These are phyloP conservation scores for Schizosaccharomyces cryophilus DNA, from an alignment of 805 yeast species.

Conservation along the genomic window DNA sequence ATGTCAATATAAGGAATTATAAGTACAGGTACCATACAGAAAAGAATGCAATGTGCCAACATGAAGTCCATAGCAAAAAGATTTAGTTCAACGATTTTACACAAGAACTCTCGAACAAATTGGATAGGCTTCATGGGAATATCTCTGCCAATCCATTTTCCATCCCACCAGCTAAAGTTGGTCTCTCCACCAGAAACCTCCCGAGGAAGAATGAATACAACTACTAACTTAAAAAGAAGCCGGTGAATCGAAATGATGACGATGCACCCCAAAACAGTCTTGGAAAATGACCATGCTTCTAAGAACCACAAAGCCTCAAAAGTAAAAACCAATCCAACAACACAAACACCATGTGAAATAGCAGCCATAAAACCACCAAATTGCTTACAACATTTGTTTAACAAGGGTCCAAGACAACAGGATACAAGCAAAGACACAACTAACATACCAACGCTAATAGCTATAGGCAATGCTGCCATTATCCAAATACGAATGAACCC, in stretches of 20 bases:
- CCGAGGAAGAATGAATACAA: conserved; percentile 59
- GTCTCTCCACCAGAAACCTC: conserved; percentile 90
- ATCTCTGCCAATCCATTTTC: conserved; percentile 93
- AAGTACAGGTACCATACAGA: conserved; percentile 71
- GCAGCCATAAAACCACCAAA: conserved; percentile 92
- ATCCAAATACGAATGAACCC: conserved; percentile 38
- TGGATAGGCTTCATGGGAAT: conserved; percentile 89
- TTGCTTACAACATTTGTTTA: conserved; percentile 86
- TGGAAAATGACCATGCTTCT: conserved; percentile 73
- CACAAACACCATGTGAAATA: conserved; percentile 86
- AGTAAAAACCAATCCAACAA: conserved; percentile 61
- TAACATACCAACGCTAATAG: conserved; percentile 63
- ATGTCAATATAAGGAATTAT: conserved; percentile 71
- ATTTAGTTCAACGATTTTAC: conserved; percentile 80
- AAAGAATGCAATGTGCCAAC: conserved; percentile 69
- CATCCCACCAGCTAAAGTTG: conserved; percentile 98
- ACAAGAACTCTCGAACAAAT: conserved; percentile 83
- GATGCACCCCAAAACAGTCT: conserved; percentile 65
- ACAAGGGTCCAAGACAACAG: conserved; percentile 92
- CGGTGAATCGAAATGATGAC: conserved; percentile 75
- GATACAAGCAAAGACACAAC: conserved; percentile 56
- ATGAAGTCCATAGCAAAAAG: conserved; percentile 93
- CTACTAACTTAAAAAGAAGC: conserved; percentile 60
- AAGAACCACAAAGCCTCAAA: conserved; percentile 92
- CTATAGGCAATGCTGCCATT: conserved; percentile 65